Percentiles rank a stretch among this genome's conserved stretches.
Conservation (phyloP, 208 protist species). For the Trypanosoma congolense region DNA sequence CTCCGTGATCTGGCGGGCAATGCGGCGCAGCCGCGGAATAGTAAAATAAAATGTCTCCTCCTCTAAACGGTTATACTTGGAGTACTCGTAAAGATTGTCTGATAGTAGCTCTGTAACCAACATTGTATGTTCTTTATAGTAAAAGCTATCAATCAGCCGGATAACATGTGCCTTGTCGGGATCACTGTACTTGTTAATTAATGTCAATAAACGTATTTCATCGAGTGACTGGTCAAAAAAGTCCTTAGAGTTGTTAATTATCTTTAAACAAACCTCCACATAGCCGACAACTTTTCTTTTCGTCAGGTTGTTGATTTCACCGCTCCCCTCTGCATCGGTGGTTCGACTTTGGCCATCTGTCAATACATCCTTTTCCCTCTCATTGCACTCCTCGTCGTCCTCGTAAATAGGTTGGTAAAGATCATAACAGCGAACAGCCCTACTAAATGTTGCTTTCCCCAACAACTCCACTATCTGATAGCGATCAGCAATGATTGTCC, state of each 20-base stretch:
- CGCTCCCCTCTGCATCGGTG: slow-evolving; percentile 1
- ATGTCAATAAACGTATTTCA: slow-evolving; percentile 94
- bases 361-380: slow-evolving; percentile 10
- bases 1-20: slow-evolving; percentile 82
- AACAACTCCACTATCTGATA: slow-evolving; percentile 93
- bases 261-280: slow-evolving; percentile 93
- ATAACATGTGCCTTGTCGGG: slow-evolving; percentile 88
- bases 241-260: slow-evolving; percentile 97
- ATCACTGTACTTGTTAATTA: slow-evolving; percentile 90
- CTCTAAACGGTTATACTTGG: slow-evolving; percentile 91
- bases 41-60: slow-evolving; percentile 92
- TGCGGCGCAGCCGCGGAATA: slow-evolving; percentile 81
- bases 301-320: slow-evolving; percentile 4
- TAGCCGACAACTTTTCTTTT: slow-evolving; percentile 48
- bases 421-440: slow-evolving; percentile 92
- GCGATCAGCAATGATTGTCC: slow-evolving; percentile 87
- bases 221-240: slow-evolving; percentile 97
- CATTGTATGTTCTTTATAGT: slow-evolving; percentile 97
- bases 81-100: slow-evolving; percentile 96
- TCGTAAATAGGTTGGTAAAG: slow-evolving; percentile 80
- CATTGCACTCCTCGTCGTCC: slow-evolving; percentile 42
- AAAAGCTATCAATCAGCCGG: slow-evolving; percentile 93
- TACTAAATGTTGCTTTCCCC: slow-evolving; percentile 93
- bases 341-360: not conserved
- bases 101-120: slow-evolving; percentile 94